Base-by-base conservation (phyloP, 2,329 filamentous ascomycete species). In the Epichloe sibirici region DNA sequence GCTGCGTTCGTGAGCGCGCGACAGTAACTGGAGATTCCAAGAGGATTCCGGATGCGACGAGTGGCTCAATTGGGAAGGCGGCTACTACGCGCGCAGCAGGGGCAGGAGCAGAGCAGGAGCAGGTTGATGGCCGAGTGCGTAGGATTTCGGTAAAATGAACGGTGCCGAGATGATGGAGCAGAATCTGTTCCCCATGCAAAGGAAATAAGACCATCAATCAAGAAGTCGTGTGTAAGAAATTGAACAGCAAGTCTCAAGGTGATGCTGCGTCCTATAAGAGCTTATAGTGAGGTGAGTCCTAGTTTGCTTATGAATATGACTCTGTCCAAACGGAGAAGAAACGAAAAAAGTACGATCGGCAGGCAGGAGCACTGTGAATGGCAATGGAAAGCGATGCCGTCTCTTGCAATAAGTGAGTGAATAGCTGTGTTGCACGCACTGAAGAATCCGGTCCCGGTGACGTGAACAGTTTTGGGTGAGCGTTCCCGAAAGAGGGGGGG, bases 361-460 rank as follows among this genome's bases (percentile, higher is more conserved):
- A 44, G 25, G 13, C 15, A 47, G 42, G n/a, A 39, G 46, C 17
- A 23, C 35, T 31, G 39, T 35, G 50, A 55, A 35, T 40, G 49
- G 43, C 50, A 48, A 48, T 17, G 48, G 25, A 39, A 35, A 39
- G 28, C 43, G 31, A 51, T 47, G 6, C 17, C 21, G 35, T 45
- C 37, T 42, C 40, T 28, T 45, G 50, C 28, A 38, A 48, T n/a
- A 31, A 37, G 35, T 45, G 37, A 11, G 34, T 15, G n/a, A 28
- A 42, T 45, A 17, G 25, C 47, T 31, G 6, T 28, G 39, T 49
- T 23, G 17, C 28, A 48, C 50, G 38, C 48, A 47, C 46, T 40
- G 50, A 56, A 56, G 49, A 61, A 51, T 53, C 57, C 55, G 56
- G 58, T 58, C 56, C 45, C 45, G 50, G 47, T 54, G 39, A 46